These are phyloP conservation scores for Geotrichum candidum DNA, from an alignment of 1,139 yeast species.

Conservation along the genomic window DNA sequence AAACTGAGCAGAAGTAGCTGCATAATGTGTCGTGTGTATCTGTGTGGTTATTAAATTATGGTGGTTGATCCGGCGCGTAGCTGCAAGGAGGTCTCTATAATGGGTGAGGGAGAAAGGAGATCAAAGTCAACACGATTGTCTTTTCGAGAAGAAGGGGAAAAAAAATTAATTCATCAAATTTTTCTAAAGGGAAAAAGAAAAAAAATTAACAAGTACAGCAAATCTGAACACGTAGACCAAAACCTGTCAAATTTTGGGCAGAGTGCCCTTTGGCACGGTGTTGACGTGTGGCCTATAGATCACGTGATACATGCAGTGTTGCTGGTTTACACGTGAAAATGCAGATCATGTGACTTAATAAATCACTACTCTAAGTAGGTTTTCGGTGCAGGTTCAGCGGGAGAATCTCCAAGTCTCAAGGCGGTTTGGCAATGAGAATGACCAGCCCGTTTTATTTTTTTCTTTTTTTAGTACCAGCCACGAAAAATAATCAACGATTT, in stretches of 20 bases:
- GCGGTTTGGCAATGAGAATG: too few relatives aligned
- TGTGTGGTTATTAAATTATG: not conserved
- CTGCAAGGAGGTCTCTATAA: not conserved
- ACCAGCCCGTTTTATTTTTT: not conserved
- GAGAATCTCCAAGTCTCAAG: too few relatives aligned
- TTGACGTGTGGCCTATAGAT: not conserved
- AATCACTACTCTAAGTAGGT: too few relatives aligned
- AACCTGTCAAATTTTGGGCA: not conserved
- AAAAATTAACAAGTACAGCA: not conserved
- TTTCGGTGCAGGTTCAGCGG: too few relatives aligned
- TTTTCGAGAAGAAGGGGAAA: not conserved
- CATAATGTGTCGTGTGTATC: not conserved
- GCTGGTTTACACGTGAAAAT: not conserved
- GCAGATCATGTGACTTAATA: not conserved
- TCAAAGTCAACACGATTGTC: not conserved
- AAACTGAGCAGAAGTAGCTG: not conserved
- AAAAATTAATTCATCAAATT: too few relatives aligned
- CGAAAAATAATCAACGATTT: too few relatives aligned
- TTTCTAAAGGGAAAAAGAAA: too few relatives aligned
- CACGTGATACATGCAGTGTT: not conserved
- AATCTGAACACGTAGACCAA: not conserved
- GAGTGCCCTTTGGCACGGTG: not conserved
- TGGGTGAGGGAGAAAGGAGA: not conserved
- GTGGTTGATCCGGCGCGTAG: not conserved
- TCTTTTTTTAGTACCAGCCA: too few relatives aligned